phyloP scores from a whole-genome alignment of 306 rosid genomes.

The Parietaria judaica region DNA sequence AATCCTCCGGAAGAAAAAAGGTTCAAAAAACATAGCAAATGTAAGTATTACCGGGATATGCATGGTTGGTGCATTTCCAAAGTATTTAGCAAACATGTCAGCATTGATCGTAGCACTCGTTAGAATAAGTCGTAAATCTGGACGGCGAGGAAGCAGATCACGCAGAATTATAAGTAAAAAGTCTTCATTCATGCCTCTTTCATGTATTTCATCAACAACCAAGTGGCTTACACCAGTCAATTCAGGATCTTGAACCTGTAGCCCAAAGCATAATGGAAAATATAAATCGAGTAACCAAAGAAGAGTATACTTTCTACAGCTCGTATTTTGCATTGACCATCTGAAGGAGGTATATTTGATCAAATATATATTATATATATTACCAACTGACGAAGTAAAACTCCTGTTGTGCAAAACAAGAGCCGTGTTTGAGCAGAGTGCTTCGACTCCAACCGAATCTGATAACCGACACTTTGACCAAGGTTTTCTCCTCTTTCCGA shows the following conservation, averaged over 20 bases:
- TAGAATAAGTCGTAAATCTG: slow-evolving; percentile 83
- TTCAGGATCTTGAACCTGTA: slow-evolving; percentile 83
- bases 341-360: slow-evolving; percentile 6
- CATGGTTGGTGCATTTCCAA: slow-evolving; percentile 65
- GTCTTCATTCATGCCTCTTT: slow-evolving; percentile 99
- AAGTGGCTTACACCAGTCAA: slow-evolving; percentile 83
- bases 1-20: neutral
- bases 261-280: slow-evolving; percentile 23
- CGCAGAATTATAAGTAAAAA: slow-evolving; percentile 74
- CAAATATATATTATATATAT: slow-evolving; percentile 15
- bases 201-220: slow-evolving; percentile 97
- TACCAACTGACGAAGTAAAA: slow-evolving; percentile 88
- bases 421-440: slow-evolving; percentile 70
- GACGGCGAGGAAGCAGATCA: slow-evolving; percentile 89
- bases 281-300: slow-evolving; percentile 12
- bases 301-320: neutral
- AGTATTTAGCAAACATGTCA: slow-evolving; percentile 81
- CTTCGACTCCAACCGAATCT: slow-evolving; percentile 86
- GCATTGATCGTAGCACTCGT: slow-evolving; percentile 99
- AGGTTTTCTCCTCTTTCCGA: slow-evolving; percentile 88
- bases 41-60: slow-evolving; percentile 62
- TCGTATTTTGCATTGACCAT: neutral
- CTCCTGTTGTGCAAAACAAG: slow-evolving; percentile 95
- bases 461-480: slow-evolving; percentile 92
- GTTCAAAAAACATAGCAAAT: slow-evolving; percentile 13